These are phyloP conservation scores for Rozella allomycis DNA, from an alignment of 371 early-diverging fungal species.

Conservation along the genomic window DNA sequence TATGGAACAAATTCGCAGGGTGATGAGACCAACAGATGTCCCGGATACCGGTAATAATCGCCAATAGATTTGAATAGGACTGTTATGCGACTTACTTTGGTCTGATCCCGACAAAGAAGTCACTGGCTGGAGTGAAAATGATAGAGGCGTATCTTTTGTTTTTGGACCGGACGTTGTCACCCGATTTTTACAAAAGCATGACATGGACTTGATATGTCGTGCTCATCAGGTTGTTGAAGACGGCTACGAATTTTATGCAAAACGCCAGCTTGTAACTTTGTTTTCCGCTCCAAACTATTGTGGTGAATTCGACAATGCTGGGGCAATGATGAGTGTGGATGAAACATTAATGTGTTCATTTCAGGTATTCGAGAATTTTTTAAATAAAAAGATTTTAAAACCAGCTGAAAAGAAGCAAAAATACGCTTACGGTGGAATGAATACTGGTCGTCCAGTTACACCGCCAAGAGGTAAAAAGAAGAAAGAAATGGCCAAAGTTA, in stretches of 20 bases:
- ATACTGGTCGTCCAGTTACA: not conserved
- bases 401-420: conserved; percentile 57
- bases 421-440: conserved; percentile 32
- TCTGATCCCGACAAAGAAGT: conserved; percentile 80
- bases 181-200: conserved; percentile 71
- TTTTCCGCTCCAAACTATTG: conserved; percentile 93
- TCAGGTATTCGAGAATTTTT: conserved; percentile 22
- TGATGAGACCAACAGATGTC: conserved; percentile 82
- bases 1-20: conserved; percentile 72
- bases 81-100: conserved; percentile 86
- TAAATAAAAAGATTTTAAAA: conserved; percentile 37
- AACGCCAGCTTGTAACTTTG: conserved; percentile 75
- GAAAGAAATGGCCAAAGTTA: not conserved
- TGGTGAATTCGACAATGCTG: conserved; percentile 86
- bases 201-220: conserved; percentile 72
- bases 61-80: conserved; percentile 33
- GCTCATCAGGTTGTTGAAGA: conserved; percentile 93
- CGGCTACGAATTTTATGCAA: conserved; percentile 85
- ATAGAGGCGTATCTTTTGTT: conserved; percentile 73
- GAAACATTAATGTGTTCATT: conserved; percentile 75
- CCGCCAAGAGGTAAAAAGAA: conserved; percentile 1
- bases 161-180: conserved; percentile 70
- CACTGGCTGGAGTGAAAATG: conserved; percentile 66
- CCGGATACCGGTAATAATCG: conserved; percentile 58
- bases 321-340: conserved; percentile 94